Conservation (phyloP, 345 rosid genomes). For the Abelmoschus esculentus region DNA sequence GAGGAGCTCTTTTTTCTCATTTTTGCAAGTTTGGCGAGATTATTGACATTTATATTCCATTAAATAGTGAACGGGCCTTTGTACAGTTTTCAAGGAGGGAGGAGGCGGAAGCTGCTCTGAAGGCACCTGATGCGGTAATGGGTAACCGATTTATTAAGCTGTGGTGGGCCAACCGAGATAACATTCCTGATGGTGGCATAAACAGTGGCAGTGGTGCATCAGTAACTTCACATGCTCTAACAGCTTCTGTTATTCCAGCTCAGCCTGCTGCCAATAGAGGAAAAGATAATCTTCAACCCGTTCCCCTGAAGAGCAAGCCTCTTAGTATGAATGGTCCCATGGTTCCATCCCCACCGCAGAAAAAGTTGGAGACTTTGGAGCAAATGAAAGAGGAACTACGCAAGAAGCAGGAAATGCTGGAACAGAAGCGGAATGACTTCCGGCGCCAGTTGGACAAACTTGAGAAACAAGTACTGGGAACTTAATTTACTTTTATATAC, state of each 20-base stretch:
- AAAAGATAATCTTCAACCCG: constrained; percentile 41
- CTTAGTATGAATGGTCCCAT: constrained; percentile 39
- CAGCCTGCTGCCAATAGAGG: constrained; percentile 38
- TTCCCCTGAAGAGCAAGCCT: constrained; percentile 31
- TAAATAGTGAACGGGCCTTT: constrained; percentile 76
- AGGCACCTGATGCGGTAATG: constrained; percentile 98
- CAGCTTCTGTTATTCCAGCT: constrained; percentile 30
- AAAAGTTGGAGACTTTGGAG: constrained; percentile 68
- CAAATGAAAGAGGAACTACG: constrained; percentile 80
- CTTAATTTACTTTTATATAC: constrained; percentile 6
- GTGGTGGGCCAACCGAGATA: constrained; percentile 98
- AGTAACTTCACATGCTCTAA: constrained; percentile 32
- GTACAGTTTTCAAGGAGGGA: constrained; percentile 91
- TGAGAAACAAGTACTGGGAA: constrained; percentile 51
- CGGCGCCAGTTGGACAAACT: constrained; percentile 59
- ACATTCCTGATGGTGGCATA: constrained; percentile 48
- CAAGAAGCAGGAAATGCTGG: constrained; percentile 87
- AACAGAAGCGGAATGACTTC: constrained; percentile 73
- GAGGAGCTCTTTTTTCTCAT: constrained; percentile 82
- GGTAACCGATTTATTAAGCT: constrained; percentile 97
- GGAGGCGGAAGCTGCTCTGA: constrained; percentile 94
- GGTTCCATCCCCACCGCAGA: constrained; percentile 46
- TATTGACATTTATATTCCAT: constrained; percentile 76
- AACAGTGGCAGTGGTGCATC: constrained; percentile 36
- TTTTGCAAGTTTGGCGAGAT: constrained; percentile 85